Base-by-base conservation (phyloP, 768 basidiomycete species). In the Botryobasidium botryosum region DNA sequence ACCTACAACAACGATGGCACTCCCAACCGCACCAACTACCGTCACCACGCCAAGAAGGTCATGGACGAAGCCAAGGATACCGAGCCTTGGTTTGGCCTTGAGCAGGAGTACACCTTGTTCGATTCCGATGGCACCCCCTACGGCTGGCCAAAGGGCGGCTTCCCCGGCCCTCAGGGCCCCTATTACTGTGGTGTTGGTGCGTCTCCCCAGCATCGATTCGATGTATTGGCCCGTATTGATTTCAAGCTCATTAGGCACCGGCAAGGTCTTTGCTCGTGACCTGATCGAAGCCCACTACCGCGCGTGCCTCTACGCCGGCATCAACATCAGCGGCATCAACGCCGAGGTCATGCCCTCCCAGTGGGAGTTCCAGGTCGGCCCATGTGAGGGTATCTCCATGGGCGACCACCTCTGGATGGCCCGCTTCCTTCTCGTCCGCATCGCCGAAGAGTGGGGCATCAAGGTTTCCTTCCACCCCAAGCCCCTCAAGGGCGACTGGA, bases 311-410 rank as follows among this genome's bases (percentile, higher is more conserved):
- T 91, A 92, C 60, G 66, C 90, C 45, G 91, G 90, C 53, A 73
- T 99, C 66, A 90, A 88, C 69, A 97, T 97, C 67, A 88, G 85
- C 53, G 94, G 94, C 59, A 96, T 99, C 68, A 99, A 97, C 62
- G 92, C 92, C 49, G 94, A 97, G 66, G 92, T 97, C 50, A 97
- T 97, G 92, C 92, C 94, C 13, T 79, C 91, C 45, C 94, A 99
- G 63, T 99, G 94, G 94, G 94, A 99, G 68, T 99, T 92, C 82
- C 94, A 99, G 65, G 88, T 99, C 54, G 92, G 94, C 43, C 94
- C 94, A 25, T 97, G 92, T 57, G 82, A 85, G 61, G 94, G 94
- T 44, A 96, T 97, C 62, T 70, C 80, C 48, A 92, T 97, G 88
- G 94, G 94, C 54, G 94, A 99, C 63, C 92, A 99, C 66, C 79